phyloP scores from a whole-genome alignment of 2,329 filamentous ascomycete genomes.

The Eutypa lata region DNA sequence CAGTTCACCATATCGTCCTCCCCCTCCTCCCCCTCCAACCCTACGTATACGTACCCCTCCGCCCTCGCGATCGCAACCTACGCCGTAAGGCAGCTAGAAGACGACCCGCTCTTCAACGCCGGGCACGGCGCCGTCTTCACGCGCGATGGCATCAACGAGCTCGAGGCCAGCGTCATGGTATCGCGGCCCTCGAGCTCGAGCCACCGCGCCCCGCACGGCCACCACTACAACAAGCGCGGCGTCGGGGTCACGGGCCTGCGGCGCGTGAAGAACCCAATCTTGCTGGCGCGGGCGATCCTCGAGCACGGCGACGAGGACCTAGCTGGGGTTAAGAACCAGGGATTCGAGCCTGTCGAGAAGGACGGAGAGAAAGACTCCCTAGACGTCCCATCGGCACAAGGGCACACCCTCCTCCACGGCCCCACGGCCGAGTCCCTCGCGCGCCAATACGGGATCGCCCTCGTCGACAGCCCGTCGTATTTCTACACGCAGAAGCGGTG shows the following conservation, averaged over 20 bases:
- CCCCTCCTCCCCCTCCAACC: too few relatives aligned
- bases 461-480: conserved; percentile 62
- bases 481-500: conserved; percentile 77
- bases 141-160: conserved; percentile 75
- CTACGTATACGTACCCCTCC: conserved; percentile 43
- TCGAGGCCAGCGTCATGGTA: conserved; percentile 87
- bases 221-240: conserved; percentile 66
- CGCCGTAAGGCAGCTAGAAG: conserved; percentile 73
- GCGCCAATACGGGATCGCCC: conserved; percentile 63
- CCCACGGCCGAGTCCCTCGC: conserved; percentile 68
- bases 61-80: conserved; percentile 73
- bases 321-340: too few relatives aligned
- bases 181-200: conserved; percentile 53
- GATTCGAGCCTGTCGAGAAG: too few relatives aligned
- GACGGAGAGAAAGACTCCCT: conserved; percentile 59
- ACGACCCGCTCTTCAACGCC: conserved; percentile 80
- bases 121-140: conserved; percentile 86
- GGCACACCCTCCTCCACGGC: conserved; percentile 69
- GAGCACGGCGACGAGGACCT: conserved; percentile 62
- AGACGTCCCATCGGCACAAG: conserved; percentile 56
- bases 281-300: conserved; percentile 69
- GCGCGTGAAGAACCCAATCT: conserved; percentile 75
- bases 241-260: conserved; percentile 73
- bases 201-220: too few relatives aligned
- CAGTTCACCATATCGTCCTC: too few relatives aligned